phyloP scores from a whole-genome alignment of 345 rosid species.

The Moricandia arvensis region DNA sequence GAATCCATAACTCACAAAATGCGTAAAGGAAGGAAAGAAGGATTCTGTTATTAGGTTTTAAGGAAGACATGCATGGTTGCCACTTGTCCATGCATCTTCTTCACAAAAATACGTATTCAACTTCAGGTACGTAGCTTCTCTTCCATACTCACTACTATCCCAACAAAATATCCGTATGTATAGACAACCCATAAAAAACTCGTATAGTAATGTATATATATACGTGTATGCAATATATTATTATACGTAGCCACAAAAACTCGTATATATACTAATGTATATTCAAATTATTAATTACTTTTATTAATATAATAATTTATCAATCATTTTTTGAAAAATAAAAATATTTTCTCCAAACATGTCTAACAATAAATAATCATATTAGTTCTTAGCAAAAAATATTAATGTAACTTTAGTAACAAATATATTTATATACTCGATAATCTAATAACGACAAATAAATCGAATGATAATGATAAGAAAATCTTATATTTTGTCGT shows the following conservation, averaged over 20 bases:
- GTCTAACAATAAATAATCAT: background rate
- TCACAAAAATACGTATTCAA: conserved; percentile 3
- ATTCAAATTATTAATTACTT: too few species aligned
- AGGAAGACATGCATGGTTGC: conserved; percentile 28
- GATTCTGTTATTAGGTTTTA: conserved; percentile 8
- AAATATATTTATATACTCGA: too few species aligned
- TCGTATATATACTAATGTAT: background rate
- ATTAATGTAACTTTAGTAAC: background rate
- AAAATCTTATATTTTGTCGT: background rate
- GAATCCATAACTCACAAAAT: conserved; percentile 10
- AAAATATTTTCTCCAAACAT: background rate
- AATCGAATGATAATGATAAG: background rate
- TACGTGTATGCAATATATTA: background rate
- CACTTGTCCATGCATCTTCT: conserved; percentile 22
- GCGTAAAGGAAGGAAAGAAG: conserved; percentile 9
- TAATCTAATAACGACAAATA: background rate
- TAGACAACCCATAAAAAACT: background rate
- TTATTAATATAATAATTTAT: background rate
- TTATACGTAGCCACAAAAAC: background rate
- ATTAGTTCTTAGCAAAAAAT: too few species aligned
- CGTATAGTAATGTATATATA: background rate
- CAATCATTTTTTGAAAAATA: background rate
- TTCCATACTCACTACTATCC: background rate
- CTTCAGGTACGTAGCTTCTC: background rate
- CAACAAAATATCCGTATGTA: background rate